These are phyloP conservation scores for Ustilago shanxiensis DNA, from an alignment of 1,284 basidiomycete genomes.

Conservation along the genomic window DNA sequence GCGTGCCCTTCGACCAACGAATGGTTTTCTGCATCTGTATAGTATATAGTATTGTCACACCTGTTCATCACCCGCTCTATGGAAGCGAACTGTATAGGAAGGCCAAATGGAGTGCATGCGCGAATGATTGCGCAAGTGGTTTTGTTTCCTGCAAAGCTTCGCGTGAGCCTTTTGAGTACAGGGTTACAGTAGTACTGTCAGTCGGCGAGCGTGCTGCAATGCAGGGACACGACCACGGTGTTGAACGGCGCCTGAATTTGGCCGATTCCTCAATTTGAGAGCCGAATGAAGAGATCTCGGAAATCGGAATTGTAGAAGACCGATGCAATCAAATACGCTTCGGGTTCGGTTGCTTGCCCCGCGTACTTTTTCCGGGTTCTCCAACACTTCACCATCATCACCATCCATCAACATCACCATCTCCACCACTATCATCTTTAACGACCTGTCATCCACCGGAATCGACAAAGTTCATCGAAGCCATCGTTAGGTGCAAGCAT, in stretches of 20 bases:
- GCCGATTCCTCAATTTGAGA: neutral
- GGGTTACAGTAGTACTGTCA: no score
- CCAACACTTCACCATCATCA: constrained; percentile 6
- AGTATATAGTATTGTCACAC: no score
- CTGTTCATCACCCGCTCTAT: no score
- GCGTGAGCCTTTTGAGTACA: neutral
- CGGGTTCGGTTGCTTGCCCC: constrained; percentile 15
- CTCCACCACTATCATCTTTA: neutral
- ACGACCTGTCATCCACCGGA: neutral
- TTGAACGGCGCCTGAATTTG: neutral
- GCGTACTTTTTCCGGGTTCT: constrained; percentile 16
- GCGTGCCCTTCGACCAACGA: neutral
- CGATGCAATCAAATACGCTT: constrained; percentile 15
- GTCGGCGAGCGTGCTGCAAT: neutral
- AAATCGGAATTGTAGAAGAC: constrained; percentile 41
- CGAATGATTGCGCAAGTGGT: no score
- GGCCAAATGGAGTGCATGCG: no score
- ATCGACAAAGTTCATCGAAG: neutral
- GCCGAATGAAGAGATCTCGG: constrained; percentile 13
- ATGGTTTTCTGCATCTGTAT: no score
- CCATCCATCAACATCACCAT: neutral
- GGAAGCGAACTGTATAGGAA: no score
- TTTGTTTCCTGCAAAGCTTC: neutral
- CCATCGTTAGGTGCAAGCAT: neutral
- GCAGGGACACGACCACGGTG: neutral